phyloP scores from a whole-genome alignment of 305 asterid species.

The Nicotiana rustica region DNA sequence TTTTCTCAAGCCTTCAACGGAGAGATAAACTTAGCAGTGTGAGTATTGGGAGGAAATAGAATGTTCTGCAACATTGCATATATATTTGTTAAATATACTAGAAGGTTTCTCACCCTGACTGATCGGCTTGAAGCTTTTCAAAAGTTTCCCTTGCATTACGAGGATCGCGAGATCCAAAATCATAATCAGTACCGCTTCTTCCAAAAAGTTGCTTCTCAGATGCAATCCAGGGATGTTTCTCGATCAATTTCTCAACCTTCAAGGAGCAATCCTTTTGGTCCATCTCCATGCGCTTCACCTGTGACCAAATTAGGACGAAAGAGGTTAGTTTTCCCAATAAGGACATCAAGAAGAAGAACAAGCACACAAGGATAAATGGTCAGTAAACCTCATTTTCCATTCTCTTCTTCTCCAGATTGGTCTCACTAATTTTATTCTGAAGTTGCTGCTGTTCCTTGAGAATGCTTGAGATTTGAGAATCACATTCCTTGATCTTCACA shows the following conservation, averaged over 20 bases:
- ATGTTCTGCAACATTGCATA: slow-evolving; percentile 26
- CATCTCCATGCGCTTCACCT: slow-evolving; percentile 93
- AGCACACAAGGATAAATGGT: slow-evolving; percentile 28
- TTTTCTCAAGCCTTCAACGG: slow-evolving; percentile 84
- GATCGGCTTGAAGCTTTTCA: slow-evolving; percentile 83
- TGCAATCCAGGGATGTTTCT: slow-evolving; percentile 92
- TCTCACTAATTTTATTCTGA: slow-evolving; percentile 74
- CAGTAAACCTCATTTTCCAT: slow-evolving; percentile 88
- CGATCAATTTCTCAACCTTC: slow-evolving; percentile 86
- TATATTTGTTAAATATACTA: neutral
- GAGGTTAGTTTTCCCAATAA: slow-evolving; percentile 28
- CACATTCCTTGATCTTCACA: slow-evolving; percentile 84
- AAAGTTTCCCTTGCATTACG: slow-evolving; percentile 69
- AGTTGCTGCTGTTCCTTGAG: slow-evolving; percentile 80
- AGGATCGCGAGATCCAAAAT: slow-evolving; percentile 82
- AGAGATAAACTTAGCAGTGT: slow-evolving; percentile 35
- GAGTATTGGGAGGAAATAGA: slow-evolving; percentile 1
- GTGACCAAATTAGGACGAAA: slow-evolving; percentile 30
- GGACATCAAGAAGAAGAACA: slow-evolving; percentile 40
- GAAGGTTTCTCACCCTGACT: slow-evolving; percentile 74
- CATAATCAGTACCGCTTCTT: slow-evolving; percentile 90
- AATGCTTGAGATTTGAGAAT: slow-evolving; percentile 75
- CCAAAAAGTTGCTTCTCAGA: slow-evolving; percentile 98
- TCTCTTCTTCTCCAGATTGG: slow-evolving; percentile 83
- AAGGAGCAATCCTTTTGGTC: slow-evolving; percentile 85